Conservation (phyloP, 495 filamentous ascomycete genomes). For the Podospora tetraspora region DNA sequence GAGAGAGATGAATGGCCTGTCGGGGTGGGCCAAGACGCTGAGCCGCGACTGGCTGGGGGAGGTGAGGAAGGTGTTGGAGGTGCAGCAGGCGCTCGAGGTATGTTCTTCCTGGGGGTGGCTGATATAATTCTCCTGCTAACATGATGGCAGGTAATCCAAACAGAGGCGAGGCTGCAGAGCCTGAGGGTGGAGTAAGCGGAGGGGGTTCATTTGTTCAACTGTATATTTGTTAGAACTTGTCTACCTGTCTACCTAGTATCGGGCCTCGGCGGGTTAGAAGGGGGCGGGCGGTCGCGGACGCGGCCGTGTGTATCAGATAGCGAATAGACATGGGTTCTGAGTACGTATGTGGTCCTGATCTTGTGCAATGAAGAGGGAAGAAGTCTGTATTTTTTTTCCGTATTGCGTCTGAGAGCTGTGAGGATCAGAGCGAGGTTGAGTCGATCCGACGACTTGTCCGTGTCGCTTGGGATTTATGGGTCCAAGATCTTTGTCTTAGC, state of each 20-base stretch:
- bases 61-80: constrained; percentile 82
- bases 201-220: constrained; percentile 18
- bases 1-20: constrained; percentile 86
- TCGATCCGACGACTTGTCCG: neutral
- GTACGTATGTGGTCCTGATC: neutral
- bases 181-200: constrained; percentile 46
- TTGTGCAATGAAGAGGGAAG: neutral
- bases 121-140: constrained; percentile 11
- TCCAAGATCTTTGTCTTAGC: neutral
- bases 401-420: too few relatives aligned
- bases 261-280: neutral
- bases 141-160: constrained; percentile 49
- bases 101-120: constrained; percentile 30
- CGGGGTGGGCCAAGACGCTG: constrained; percentile 90
- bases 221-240: constrained; percentile 10
- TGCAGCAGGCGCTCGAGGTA: constrained; percentile 92
- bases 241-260: constrained; percentile 1
- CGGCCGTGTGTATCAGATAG: constrained; percentile 15
- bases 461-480: neutral
- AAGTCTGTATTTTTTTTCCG: neutral
- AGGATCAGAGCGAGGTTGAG: neutral
- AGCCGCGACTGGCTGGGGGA: constrained; percentile 90
- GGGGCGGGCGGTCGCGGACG: constrained; percentile 1
- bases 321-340: constrained; percentile 11
- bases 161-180: constrained; percentile 59